These are phyloP conservation scores for Candida glaebosa DNA, from an alignment of 805 yeast species.

Conservation along the genomic window DNA sequence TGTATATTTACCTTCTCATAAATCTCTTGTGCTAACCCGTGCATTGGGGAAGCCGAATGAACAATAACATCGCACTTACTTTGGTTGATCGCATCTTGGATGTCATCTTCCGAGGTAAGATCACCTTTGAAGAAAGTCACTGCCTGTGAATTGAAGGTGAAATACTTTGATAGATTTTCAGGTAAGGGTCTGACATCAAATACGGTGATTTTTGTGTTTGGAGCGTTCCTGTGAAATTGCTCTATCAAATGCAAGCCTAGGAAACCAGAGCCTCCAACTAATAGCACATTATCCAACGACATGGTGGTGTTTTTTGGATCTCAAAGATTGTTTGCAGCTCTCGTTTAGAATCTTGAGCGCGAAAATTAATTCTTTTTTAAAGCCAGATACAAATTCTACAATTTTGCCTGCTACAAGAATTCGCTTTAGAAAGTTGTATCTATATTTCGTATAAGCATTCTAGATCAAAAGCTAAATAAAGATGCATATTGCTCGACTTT, in stretches of 20 bases:
- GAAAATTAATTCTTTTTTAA: too few relatives aligned
- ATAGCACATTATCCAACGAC: slow-evolving; percentile 46
- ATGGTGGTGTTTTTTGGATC: background rate
- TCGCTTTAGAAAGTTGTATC: too few relatives aligned
- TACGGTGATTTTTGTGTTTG: slow-evolving; percentile 74
- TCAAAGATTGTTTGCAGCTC: background rate
- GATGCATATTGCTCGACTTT: slow-evolving; percentile 25
- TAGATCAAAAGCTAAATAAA: slow-evolving; percentile 26
- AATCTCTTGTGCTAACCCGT: slow-evolving; percentile 76
- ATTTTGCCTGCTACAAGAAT: too few relatives aligned
- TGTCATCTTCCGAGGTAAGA: slow-evolving; percentile 69
- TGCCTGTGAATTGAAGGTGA: slow-evolving; percentile 62
- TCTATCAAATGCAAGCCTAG: slow-evolving; percentile 88
- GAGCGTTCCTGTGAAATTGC: slow-evolving; percentile 64
- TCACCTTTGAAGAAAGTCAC: slow-evolving; percentile 77
- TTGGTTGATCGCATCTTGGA: slow-evolving; percentile 54
- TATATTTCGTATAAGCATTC: too few relatives aligned
- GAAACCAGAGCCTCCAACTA: slow-evolving; percentile 96
- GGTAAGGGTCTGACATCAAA: slow-evolving; percentile 92
- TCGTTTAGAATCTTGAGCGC: background rate
- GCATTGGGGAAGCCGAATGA: slow-evolving; percentile 96
- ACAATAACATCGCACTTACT: slow-evolving; percentile 74
- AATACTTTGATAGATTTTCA: slow-evolving; percentile 61
- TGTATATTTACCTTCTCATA: slow-evolving; percentile 87
- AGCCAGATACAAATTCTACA: too few relatives aligned